phyloP scores from a whole-genome alignment of 2,329 filamentous ascomycete species.

The Geosmithia putterillii region DNA sequence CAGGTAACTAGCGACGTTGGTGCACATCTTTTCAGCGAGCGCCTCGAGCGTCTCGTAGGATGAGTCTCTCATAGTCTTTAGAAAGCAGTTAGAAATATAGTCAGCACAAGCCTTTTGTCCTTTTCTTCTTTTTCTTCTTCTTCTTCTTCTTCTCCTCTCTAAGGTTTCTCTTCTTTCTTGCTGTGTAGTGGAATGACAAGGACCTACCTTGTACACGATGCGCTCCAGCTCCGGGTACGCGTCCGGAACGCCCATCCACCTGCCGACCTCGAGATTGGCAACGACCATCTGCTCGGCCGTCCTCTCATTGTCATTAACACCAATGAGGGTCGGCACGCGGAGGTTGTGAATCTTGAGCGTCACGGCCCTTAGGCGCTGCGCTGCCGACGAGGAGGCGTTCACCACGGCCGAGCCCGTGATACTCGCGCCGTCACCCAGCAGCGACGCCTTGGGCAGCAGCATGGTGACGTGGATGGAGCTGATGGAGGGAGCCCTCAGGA shows the following conservation, averaged over 20 bases:
- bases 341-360: conserved; percentile 41
- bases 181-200: neutral
- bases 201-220: conserved; percentile 47
- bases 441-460: conserved; percentile 53
- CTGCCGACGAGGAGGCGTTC: neutral
- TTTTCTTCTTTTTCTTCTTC: neutral
- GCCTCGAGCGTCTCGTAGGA: conserved; percentile 53
- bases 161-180: neutral
- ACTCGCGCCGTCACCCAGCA: conserved; percentile 49
- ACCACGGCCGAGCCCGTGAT: conserved; percentile 28
- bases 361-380: neutral
- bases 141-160: neutral
- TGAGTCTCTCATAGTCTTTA: conserved; percentile 40
- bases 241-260: conserved; percentile 31
- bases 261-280: conserved; percentile 49
- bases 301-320: conserved; percentile 62
- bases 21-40: conserved; percentile 24
- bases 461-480: conserved; percentile 39
- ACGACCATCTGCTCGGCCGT: conserved; percentile 53
- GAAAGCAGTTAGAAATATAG: neutral
- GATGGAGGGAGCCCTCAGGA: conserved; percentile 21
- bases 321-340: conserved; percentile 55
- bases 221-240: conserved; percentile 43
- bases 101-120: no score
- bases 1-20: neutral